Percentiles rank a stretch among this genome's conserved stretches.
Evolutionary conservation across 108 stramenopile genomes (phyloP).

Genomic region (Schizochytrium sp.): DNA sequence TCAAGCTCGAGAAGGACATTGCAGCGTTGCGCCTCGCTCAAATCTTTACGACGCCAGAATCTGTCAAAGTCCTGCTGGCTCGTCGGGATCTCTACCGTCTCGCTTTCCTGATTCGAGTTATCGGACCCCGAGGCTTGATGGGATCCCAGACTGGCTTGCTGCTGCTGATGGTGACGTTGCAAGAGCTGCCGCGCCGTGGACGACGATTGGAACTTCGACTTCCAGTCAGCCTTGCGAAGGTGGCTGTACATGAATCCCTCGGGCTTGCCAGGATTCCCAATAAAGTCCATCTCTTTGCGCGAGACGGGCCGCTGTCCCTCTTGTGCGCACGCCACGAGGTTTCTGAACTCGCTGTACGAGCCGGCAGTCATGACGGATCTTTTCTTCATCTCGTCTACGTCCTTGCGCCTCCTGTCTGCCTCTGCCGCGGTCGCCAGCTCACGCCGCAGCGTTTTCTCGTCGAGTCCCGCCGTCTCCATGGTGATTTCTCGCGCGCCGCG

Average conservation of each 20-base stretch:
- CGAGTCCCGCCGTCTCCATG: background rate
- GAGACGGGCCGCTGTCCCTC: slow-evolving; percentile 14
- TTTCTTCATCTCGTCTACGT: slow-evolving; percentile 37
- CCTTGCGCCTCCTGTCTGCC: background rate
- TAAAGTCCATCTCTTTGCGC: slow-evolving; percentile 8
- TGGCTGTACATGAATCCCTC: background rate
- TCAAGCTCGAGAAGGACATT: background rate
- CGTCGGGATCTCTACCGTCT: background rate
- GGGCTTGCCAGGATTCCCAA: background rate
- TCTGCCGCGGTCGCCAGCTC: background rate
- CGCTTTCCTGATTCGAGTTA: background rate
- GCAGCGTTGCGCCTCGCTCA: background rate
- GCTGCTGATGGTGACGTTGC: background rate
- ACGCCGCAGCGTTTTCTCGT: background rate
- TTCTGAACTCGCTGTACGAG: slow-evolving; percentile 27
- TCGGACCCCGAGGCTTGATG: background rate
- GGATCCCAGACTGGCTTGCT: too few relatives aligned
- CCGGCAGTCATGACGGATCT: slow-evolving; percentile 19
- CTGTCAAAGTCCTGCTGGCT: background rate
- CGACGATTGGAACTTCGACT: background rate
- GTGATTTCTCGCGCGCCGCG: too few relatives aligned
- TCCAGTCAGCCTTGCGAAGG: background rate
- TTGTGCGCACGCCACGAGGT: slow-evolving; percentile 23
- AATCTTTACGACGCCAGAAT: background rate
- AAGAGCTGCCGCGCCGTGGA: background rate